Evolutionary conservation across 2,329 filamentous ascomycete genomes (phyloP).

Genomic region (Microsporum audouinii): DNA sequence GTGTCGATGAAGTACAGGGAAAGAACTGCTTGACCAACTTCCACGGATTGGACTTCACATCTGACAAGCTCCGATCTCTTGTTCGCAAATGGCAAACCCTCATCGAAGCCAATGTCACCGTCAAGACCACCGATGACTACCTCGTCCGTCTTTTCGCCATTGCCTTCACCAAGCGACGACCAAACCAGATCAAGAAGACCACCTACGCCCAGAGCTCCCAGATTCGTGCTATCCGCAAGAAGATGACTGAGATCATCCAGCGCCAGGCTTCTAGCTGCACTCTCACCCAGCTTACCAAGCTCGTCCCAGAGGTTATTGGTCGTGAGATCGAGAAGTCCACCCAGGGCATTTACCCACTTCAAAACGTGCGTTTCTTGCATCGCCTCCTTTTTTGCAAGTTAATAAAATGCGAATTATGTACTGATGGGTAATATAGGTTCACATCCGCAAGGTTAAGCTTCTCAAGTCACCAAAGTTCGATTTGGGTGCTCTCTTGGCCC

Average conservation of each 20-base stretch:
- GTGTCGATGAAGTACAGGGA: slow-evolving; percentile 97
- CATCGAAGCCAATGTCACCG: slow-evolving; percentile 98
- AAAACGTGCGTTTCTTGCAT: slow-evolving; percentile 60
- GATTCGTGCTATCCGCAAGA: slow-evolving; percentile 95
- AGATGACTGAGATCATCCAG: slow-evolving; percentile 99
- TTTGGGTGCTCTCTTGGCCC: slow-evolving; percentile 84
- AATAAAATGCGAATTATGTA: not conserved
- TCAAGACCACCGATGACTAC: slow-evolving; percentile 99
- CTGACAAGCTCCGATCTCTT: slow-evolving; percentile 97
- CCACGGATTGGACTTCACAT: slow-evolving; percentile 99
- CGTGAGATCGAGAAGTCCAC: slow-evolving; percentile 99
- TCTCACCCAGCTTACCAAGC: slow-evolving; percentile 91
- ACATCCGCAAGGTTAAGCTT: slow-evolving; percentile 99
- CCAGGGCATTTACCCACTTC: slow-evolving; percentile 98
- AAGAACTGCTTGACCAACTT: slow-evolving; percentile 99
- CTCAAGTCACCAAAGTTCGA: slow-evolving; percentile 99
- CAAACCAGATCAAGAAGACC: slow-evolving; percentile 99
- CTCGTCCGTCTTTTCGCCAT: slow-evolving; percentile 98
- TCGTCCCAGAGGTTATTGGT: slow-evolving; percentile 98
- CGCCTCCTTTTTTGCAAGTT: not conserved
- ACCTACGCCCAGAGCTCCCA: slow-evolving; percentile 96
- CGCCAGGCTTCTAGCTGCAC: slow-evolving; percentile 92
- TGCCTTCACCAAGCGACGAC: slow-evolving; percentile 97
- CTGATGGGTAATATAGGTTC: slow-evolving; percentile 51
- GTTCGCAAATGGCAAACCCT: slow-evolving; percentile 99